A percentile compares a stretch with the other conserved stretches of the same genome.
Conservation (phyloP, 164 flowering plant species). For the Pachysandra terminalis region DNA sequence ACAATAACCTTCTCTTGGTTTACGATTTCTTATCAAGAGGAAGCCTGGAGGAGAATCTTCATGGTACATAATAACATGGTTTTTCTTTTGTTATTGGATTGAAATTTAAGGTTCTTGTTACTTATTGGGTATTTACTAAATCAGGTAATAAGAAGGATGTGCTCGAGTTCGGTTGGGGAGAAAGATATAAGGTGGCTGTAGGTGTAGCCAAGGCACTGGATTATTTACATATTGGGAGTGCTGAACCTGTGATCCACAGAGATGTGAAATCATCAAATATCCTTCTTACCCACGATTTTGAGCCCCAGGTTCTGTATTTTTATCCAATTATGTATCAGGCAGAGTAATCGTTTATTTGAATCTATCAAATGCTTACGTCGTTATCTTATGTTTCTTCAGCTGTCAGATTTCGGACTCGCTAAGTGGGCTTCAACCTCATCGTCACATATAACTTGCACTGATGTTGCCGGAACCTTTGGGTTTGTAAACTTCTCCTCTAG, state of each 20-base stretch:
- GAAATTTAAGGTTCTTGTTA: background rate
- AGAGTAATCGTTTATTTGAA: background rate
- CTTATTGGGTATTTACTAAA: background rate
- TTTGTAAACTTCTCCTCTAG: conserved; percentile 26
- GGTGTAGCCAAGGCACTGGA: conserved; percentile 92
- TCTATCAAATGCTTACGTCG: background rate
- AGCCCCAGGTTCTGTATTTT: conserved; percentile 56
- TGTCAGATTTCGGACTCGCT: conserved; percentile 95
- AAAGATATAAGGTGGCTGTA: conserved; percentile 81
- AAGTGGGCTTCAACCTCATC: conserved; percentile 70
- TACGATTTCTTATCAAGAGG: conserved; percentile 80
- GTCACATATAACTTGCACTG: conserved; percentile 63
- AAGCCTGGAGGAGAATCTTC: conserved; percentile 90
- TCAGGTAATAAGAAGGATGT: conserved; percentile 45
- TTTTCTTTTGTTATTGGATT: conserved; percentile 8
- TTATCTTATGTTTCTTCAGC: conserved; percentile 40
- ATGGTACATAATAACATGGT: conserved; percentile 41
- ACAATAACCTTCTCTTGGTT: conserved; percentile 64
- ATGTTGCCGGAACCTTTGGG: conserved; percentile 98
- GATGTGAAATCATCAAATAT: conserved; percentile 97
- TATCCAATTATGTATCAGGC: background rate
- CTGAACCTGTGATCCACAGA: conserved; percentile 79
- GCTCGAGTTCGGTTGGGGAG: conserved; percentile 64
- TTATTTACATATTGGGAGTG: conserved; percentile 57
- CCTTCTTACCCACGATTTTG: conserved; percentile 80